Conservation (phyloP, 1,284 basidiomycete species). For the Naganishia cerealis region DNA sequence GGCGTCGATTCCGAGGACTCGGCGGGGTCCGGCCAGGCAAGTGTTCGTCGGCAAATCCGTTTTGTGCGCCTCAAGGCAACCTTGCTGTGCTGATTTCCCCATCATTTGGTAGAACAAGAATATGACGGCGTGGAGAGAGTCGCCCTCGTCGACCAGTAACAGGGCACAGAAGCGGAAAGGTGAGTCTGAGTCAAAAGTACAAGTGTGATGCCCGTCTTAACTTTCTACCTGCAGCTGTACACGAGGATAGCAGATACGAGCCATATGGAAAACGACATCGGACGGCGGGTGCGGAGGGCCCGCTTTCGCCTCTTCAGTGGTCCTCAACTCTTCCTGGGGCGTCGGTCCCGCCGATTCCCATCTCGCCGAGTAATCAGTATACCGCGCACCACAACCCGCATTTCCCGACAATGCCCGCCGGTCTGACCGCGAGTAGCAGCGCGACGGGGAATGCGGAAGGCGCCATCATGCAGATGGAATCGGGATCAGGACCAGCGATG, state of each 20-base stretch:
- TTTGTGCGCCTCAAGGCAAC: too few relatives aligned
- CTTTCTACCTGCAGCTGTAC: conserved; percentile 12
- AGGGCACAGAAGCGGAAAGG: conserved; percentile 33
- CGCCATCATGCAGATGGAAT: conserved; percentile 6
- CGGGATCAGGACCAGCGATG: conserved; percentile 1
- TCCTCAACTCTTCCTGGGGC: conserved; percentile 6
- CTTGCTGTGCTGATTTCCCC: too few relatives aligned
- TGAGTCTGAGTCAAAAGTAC: neutral
- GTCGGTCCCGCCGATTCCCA: conserved; percentile 1
- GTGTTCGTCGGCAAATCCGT: neutral
- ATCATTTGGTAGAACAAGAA: conserved; percentile 11
- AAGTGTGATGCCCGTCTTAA: neutral
- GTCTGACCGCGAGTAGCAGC: neutral
- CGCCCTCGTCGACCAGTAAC: conserved; percentile 26
- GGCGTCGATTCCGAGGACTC: conserved; percentile 1
- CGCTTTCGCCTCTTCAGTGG: conserved; percentile 7
- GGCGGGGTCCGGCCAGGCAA: conserved; percentile 3
- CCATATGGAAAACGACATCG: conserved; percentile 35
- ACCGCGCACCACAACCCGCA: conserved; percentile 4
- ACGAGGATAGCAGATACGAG: conserved; percentile 34
- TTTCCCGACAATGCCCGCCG: neutral
- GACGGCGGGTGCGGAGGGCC: conserved; percentile 13
- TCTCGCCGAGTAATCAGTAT: conserved; percentile 9
- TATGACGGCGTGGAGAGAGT: conserved; percentile 33
- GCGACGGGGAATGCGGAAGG: neutral